These are phyloP conservation scores for Mycosphaerella sp. DNA, from an alignment of 2,329 filamentous ascomycete genomes.

Conservation along the genomic window DNA sequence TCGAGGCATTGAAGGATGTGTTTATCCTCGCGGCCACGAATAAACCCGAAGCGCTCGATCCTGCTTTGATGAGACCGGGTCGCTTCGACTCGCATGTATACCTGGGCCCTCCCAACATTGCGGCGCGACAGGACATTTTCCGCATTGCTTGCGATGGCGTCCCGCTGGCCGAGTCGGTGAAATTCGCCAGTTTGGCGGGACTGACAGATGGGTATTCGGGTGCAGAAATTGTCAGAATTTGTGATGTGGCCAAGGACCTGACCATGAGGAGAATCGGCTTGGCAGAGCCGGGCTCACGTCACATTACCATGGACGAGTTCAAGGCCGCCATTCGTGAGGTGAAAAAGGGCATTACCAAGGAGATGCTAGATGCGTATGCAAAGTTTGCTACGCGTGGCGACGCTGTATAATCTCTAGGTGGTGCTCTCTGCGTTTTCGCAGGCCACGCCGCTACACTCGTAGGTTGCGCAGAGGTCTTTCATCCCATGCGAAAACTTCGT, in stretches of 20 bases:
- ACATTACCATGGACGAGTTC: slow-evolving; percentile 40
- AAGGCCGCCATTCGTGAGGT: slow-evolving; percentile 38
- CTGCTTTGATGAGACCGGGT: slow-evolving; percentile 76
- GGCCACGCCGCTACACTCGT: too few relatives aligned
- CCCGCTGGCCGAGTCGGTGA: slow-evolving; percentile 56
- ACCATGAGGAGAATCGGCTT: slow-evolving; percentile 18
- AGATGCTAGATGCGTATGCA: slow-evolving; percentile 55
- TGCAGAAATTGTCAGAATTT: slow-evolving; percentile 66
- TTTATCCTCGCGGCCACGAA: slow-evolving; percentile 89
- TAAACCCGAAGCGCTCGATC: slow-evolving; percentile 76
- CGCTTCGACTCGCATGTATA: slow-evolving; percentile 81
- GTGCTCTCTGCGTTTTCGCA: too few relatives aligned
- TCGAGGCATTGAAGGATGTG: slow-evolving; percentile 75
- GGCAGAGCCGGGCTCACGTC: slow-evolving; percentile 28
- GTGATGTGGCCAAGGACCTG: slow-evolving; percentile 34
- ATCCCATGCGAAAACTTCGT: too few relatives aligned
- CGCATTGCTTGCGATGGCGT: slow-evolving; percentile 58
- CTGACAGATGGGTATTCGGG: slow-evolving; percentile 74
- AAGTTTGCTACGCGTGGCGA: slow-evolving; percentile 33
- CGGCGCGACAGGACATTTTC: slow-evolving; percentile 71
- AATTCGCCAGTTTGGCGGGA: slow-evolving; percentile 56
- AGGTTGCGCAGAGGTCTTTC: too few relatives aligned
- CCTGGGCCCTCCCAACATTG: slow-evolving; percentile 69
- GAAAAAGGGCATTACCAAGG: slow-evolving; percentile 53
- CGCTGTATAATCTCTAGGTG: too few relatives aligned